Conservation (phyloP, 148 eudicot species). For the Cornus kousa region DNA sequence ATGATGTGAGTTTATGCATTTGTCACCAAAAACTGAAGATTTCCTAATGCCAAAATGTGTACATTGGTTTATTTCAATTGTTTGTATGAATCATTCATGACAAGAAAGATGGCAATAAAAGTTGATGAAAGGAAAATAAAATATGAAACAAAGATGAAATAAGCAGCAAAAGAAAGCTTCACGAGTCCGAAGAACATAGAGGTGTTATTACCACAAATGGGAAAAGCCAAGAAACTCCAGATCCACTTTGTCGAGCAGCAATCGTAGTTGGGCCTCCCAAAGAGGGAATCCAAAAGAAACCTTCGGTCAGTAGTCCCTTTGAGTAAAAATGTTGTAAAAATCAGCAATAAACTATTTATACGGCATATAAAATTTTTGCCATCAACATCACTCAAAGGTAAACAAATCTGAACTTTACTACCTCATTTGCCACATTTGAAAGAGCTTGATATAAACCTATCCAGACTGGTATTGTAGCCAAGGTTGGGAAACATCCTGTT, state of each 20-base stretch:
- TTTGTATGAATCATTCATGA: not conserved
- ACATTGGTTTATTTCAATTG: not conserved
- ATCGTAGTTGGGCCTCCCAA: slow-evolving; percentile 97
- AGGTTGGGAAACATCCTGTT: slow-evolving; percentile 94
- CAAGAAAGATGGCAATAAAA: slow-evolving; percentile 4
- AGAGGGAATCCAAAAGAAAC: slow-evolving; percentile 99
- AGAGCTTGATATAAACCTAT: slow-evolving; percentile 99
- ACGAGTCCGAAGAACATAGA: slow-evolving; percentile 6
- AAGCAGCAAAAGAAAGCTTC: slow-evolving; percentile 8
- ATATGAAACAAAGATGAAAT: slow-evolving; percentile 5
- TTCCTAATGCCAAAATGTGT: not conserved
- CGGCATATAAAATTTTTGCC: not conserved
- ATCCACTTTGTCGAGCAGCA: slow-evolving; percentile 98
- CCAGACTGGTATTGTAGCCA: slow-evolving; percentile 99
- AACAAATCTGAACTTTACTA: slow-evolving; percentile 22
- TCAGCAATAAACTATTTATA: slow-evolving; percentile 14
- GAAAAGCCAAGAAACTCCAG: slow-evolving; percentile 95
- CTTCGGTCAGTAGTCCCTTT: slow-evolving; percentile 93
- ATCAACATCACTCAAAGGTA: slow-evolving; percentile 4
- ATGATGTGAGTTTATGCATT: too few relatives aligned
- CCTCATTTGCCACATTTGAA: slow-evolving; percentile 99
- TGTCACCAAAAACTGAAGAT: too few relatives aligned
- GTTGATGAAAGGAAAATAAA: not conserved
- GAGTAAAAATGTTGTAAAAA: slow-evolving; percentile 11
- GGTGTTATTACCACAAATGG: slow-evolving; percentile 86